Conservation (phyloP, 768 basidiomycete genomes). For the Sarcodon sp. region DNA sequence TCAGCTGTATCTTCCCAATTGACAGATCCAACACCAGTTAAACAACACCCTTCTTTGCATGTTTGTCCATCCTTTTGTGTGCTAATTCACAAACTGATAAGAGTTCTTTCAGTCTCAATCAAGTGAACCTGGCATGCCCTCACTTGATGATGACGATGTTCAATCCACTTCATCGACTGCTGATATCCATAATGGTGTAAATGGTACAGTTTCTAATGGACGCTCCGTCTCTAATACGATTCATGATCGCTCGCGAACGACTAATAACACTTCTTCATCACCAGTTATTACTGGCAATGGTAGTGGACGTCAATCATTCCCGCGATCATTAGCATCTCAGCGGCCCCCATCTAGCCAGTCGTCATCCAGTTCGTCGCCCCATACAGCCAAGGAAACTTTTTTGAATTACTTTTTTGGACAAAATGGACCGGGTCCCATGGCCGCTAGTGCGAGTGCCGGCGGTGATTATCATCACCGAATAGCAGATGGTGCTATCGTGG, state of each 20-base stretch:
- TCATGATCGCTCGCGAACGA: constrained; percentile 59
- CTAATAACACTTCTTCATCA: constrained; percentile 6
- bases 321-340: background rate
- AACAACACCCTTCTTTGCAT: too few relatives aligned
- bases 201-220: constrained; percentile 36
- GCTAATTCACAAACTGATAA: constrained; percentile 10
- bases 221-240: constrained; percentile 71
- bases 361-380: constrained; percentile 10
- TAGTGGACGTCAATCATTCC: background rate
- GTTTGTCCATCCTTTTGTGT: background rate
- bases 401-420: constrained; percentile 97
- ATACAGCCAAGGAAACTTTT: constrained; percentile 80
- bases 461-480: constrained; percentile 3
- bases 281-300: background rate
- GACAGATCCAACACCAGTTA: too few relatives aligned
- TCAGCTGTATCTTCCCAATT: background rate
- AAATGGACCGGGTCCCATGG: constrained; percentile 64
- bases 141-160: constrained; percentile 55
- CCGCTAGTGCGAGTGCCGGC: constrained; percentile 32
- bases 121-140: constrained; percentile 41
- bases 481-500: constrained; percentile 32
- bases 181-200: constrained; percentile 21
- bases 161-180: constrained; percentile 36
- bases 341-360: background rate
- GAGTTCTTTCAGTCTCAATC: constrained; percentile 40